phyloP scores from a whole-genome alignment of 805 yeast genomes.

The Candida ovalis region DNA sequence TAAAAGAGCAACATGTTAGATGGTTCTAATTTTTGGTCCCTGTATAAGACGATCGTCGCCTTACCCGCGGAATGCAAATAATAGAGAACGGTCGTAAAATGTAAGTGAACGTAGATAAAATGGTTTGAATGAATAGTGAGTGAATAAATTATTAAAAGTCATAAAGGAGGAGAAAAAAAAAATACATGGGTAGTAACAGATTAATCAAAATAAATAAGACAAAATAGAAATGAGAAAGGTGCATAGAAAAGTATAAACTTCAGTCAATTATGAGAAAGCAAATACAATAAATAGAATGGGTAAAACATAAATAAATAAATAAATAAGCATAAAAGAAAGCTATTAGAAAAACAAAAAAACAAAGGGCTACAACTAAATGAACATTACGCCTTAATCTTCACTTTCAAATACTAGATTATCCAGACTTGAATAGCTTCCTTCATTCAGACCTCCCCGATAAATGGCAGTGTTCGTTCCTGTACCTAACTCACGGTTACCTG shows the following conservation, averaged over 20 bases:
- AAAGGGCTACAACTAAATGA: too few species aligned
- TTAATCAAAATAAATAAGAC: neutral
- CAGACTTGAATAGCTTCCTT: slow-evolving; percentile 9
- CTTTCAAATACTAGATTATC: slow-evolving; percentile 11
- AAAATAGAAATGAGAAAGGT: neutral
- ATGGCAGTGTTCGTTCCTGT: neutral
- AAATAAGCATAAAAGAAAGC: neutral
- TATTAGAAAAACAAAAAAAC: neutral
- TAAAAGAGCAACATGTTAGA: too few species aligned
- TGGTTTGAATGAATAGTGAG: neutral
- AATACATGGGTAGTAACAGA: neutral
- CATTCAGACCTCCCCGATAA: neutral
- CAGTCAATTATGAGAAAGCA: neutral
- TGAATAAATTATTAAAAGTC: neutral
- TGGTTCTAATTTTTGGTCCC: too few species aligned
- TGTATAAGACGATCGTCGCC: too few species aligned
- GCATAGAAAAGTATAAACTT: neutral
- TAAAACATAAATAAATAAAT: neutral
- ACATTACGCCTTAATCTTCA: slow-evolving; percentile 4
- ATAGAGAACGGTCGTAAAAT: too few species aligned
- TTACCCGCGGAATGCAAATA: too few species aligned
- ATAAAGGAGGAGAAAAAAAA: neutral
- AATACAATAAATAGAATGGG: neutral
- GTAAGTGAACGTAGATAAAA: neutral
- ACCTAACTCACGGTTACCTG: neutral